These are phyloP conservation scores for Trichoderma polysporum DNA, from an alignment of 2,329 filamentous ascomycete genomes.

Conservation along the genomic window DNA sequence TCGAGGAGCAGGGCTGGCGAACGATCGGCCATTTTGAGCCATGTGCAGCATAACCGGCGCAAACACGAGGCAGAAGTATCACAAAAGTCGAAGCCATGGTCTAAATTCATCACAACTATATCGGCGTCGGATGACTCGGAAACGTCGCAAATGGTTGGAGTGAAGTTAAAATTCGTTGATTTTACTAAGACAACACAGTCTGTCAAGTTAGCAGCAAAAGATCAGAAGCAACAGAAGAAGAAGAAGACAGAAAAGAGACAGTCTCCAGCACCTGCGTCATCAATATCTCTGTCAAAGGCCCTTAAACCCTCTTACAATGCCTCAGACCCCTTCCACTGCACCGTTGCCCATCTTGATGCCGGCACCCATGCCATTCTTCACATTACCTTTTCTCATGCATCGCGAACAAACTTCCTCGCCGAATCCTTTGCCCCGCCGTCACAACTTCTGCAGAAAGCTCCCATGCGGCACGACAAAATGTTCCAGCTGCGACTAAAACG, in stretches of 20 bases:
- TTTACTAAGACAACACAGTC: background rate
- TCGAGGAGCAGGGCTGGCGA: background rate
- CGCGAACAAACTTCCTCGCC: background rate
- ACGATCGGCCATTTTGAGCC: background rate
- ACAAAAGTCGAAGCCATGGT: background rate
- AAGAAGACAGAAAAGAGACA: background rate
- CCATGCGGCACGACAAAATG: conserved; percentile 1
- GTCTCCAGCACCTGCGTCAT: background rate
- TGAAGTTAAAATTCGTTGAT: background rate
- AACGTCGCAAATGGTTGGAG: background rate
- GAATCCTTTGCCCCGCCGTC: background rate
- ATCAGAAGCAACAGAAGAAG: background rate
- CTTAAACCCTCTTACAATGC: background rate
- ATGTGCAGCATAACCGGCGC: background rate
- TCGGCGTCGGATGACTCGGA: background rate
- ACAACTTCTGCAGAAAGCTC: background rate
- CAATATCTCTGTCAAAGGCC: background rate
- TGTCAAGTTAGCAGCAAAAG: background rate
- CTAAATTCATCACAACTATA: background rate
- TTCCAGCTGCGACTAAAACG: background rate
- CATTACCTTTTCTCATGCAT: background rate
- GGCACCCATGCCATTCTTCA: background rate
- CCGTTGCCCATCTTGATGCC: background rate
- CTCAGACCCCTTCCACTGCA: background rate
- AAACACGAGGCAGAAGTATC: background rate